These are phyloP conservation scores for Pleurotus platypus DNA, from an alignment of 768 basidiomycete genomes.

Conservation along the genomic window DNA sequence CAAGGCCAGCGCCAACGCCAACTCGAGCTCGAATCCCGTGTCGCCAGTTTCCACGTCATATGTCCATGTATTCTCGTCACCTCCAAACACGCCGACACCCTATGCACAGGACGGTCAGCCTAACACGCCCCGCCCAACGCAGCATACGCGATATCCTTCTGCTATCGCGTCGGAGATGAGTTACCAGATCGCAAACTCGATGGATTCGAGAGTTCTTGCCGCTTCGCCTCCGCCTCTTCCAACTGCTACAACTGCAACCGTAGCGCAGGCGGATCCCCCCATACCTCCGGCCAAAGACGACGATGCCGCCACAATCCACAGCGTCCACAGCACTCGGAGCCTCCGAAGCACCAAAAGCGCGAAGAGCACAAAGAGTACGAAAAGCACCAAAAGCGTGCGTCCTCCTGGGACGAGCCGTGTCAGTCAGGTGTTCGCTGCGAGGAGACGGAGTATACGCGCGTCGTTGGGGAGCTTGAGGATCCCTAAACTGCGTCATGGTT, in stretches of 20 bases:
- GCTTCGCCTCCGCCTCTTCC: not conserved
- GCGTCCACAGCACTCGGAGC: conserved; percentile 26
- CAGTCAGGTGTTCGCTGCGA: conserved; percentile 59
- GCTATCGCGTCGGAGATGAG: not conserved
- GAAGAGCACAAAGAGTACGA: conserved; percentile 27
- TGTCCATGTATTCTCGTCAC: no score
- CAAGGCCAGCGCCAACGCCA: not conserved
- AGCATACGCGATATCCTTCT: no score
- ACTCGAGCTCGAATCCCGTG: no score
- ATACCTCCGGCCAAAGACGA: not conserved
- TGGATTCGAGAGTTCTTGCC: not conserved
- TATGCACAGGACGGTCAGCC: no score
- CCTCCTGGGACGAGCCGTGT: conserved; percentile 23
- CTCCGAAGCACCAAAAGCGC: conserved; percentile 30
- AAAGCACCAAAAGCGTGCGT: conserved; percentile 22
- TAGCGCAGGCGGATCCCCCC: not conserved
- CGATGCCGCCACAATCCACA: conserved; percentile 32
- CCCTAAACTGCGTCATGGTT: conserved; percentile 27
- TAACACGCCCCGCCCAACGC: no score
- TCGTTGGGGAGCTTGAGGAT: conserved; percentile 69
- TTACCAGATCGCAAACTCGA: not conserved
- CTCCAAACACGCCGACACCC: no score
- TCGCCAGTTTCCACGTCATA: no score
- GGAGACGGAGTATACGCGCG: conserved; percentile 56
- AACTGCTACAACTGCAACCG: not conserved